Percentiles rank a stretch among this genome's conserved stretches.
Evolutionary conservation across 768 basidiomycete species (phyloP).

Genomic region (Psilocybe subaeruginosa): DNA sequence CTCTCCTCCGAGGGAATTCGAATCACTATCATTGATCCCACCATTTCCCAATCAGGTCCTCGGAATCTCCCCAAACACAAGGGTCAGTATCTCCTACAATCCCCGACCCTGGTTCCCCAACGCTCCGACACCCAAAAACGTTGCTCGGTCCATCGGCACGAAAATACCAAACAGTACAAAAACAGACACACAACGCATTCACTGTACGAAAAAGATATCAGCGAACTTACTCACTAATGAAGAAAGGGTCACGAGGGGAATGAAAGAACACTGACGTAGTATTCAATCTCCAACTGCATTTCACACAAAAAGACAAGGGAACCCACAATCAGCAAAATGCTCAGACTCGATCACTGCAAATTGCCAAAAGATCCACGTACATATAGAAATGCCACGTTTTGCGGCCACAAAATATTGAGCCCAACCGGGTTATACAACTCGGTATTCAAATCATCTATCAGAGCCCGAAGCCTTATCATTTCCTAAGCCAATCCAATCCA

Average conservation of each 20-base stretch:
- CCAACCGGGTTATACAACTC: slow-evolving; percentile 85
- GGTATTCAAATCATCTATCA: slow-evolving; percentile 71
- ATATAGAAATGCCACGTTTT: slow-evolving; percentile 85
- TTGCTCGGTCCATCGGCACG: not conserved
- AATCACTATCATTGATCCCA: not conserved
- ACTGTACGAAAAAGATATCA: not conserved
- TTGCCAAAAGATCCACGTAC: slow-evolving; percentile 54
- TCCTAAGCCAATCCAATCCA: slow-evolving; percentile 50
- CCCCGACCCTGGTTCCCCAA: not conserved
- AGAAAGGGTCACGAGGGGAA: slow-evolving; percentile 1
- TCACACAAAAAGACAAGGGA: slow-evolving; percentile 1
- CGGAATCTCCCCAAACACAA: not conserved
- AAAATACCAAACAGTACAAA: not conserved
- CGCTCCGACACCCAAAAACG: not conserved
- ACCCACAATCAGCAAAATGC: slow-evolving; percentile 10
- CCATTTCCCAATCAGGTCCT: not conserved
- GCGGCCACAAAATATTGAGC: slow-evolving; percentile 85
- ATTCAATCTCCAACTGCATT: slow-evolving; percentile 91
- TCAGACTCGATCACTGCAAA: not conserved
- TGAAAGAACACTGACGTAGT: slow-evolving; percentile 66
- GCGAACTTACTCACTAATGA: no score
- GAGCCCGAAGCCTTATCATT: slow-evolving; percentile 64
- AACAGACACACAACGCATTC: not conserved
- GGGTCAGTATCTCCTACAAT: not conserved
- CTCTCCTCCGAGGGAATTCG: not conserved